A percentile compares a stretch with the other conserved stretches of the same genome.
Evolutionary conservation across 352 stramenopile genomes (phyloP).

Genomic region (Globisporangium carolinianum): DNA sequence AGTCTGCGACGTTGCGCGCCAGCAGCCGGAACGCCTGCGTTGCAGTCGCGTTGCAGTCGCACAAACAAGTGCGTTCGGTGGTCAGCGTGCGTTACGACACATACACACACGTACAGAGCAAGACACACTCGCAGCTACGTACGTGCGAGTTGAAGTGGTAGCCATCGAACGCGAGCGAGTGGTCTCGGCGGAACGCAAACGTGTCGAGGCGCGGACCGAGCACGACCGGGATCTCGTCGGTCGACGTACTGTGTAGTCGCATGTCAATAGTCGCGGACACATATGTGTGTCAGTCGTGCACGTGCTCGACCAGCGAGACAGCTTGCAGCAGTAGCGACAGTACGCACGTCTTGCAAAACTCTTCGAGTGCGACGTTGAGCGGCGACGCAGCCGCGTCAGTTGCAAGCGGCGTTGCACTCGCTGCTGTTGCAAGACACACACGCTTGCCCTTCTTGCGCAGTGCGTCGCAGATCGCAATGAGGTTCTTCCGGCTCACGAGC

Average conservation of each 20-base stretch:
- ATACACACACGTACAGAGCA: neutral
- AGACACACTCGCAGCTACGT: slow-evolving; percentile 10
- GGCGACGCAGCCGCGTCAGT: slow-evolving; percentile 20
- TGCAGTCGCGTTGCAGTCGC: no score
- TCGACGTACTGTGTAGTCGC: slow-evolving; percentile 34
- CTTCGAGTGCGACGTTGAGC: slow-evolving; percentile 61
- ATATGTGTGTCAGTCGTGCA: neutral
- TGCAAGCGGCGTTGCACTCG: slow-evolving; percentile 30
- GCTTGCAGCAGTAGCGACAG: neutral
- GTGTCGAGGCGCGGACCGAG: slow-evolving; percentile 70
- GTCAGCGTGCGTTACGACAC: neutral
- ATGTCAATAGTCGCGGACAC: neutral
- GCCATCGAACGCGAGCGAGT: slow-evolving; percentile 51
- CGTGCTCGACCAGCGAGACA: neutral
- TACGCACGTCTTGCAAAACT: slow-evolving; percentile 66
- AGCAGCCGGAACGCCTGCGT: slow-evolving; percentile 68
- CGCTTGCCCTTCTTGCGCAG: slow-evolving; percentile 79
- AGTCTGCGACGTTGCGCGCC: slow-evolving; percentile 65
- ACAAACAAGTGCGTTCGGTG: no score
- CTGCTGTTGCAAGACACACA: slow-evolving; percentile 62
- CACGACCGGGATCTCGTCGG: slow-evolving; percentile 54
- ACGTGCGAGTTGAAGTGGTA: slow-evolving; percentile 83
- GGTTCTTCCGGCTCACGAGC: slow-evolving; percentile 43
- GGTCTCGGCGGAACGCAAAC: slow-evolving; percentile 61
- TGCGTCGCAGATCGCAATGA: slow-evolving; percentile 69